Evolutionary conservation across 345 rosid genomes (phyloP), one percentile per base, ranked within the genome.

Genomic region (Diplotaxis tenuifolia): DNA sequence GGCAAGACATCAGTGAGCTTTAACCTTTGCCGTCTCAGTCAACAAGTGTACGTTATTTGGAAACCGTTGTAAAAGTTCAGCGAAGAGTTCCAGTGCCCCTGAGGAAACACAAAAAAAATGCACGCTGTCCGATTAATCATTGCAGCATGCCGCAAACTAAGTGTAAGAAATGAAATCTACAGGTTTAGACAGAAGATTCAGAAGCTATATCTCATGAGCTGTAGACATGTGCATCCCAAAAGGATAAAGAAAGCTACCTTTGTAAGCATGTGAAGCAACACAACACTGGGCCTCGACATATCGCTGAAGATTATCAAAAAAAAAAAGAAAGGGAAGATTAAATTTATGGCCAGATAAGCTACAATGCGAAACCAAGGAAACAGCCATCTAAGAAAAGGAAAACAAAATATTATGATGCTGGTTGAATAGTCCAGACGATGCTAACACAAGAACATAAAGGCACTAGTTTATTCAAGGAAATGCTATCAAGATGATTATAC

Each of bases 261-360:
- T 92, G 78, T 92, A 95, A 74, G 92, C 94, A 85, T 95, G 94
- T 67, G 96, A 83, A 76, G 97, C 89, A 71, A 92, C 78, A 77
- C 90, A 88, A 80, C 98, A 89, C 72, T 87, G 97, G 12, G 97
- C 99, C 83, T 95, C 99, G 47, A 95, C 97, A 80, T 95, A 95
- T 25, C 97, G 89, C 99, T 92, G 77, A 65, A 65, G 14, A 63
- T 11, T 11, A 73, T 36, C 7, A 34, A 66, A 49, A 28, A 62
- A n/a, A 65, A 62, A 42, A 21, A 27, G 15, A 45, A 59, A n/a
- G 50, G 21, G 9, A 59, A 4, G 4, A 60, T 9, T 14, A 61
- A 62, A 21, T 50, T 42, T 9, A 11, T 40, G 61, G 36, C 55
- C 36, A 19, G 34, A 66, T 45, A 47, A 50, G 27, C 59, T 21